Evolutionary conservation across 1,284 basidiomycete genomes (phyloP).

Genomic region (Macrocystidia cucumis): DNA sequence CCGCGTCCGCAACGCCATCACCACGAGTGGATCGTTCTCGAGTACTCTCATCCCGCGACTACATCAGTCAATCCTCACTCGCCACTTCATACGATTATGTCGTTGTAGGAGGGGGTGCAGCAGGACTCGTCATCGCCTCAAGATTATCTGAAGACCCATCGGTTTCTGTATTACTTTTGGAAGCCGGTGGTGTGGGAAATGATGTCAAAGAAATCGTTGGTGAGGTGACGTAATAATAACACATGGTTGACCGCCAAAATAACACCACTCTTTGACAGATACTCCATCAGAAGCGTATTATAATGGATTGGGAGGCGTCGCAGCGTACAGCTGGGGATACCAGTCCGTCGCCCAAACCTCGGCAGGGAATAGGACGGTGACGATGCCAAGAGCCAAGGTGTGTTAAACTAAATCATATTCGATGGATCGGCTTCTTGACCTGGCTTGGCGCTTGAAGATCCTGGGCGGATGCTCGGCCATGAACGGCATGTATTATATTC

Average conservation of each 20-base stretch:
- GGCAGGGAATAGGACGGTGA: background rate
- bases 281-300: background rate
- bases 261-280: too few relatives aligned
- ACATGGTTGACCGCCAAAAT: too few relatives aligned
- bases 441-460: background rate
- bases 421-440: background rate
- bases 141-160: constrained; percentile 49
- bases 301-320: background rate
- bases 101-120: constrained; percentile 56
- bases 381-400: background rate
- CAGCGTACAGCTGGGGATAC: background rate
- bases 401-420: background rate
- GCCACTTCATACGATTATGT: constrained; percentile 69
- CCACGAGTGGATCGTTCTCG: too few relatives aligned
- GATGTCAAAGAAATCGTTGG: too few relatives aligned
- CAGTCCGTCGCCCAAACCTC: background rate
- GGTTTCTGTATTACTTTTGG: constrained; percentile 46
- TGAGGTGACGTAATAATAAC: too few relatives aligned
- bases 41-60: too few relatives aligned
- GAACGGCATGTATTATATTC: background rate
- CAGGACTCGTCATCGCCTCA: constrained; percentile 54
- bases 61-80: too few relatives aligned
- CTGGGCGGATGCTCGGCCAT: background rate
- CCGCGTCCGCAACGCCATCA: too few relatives aligned
- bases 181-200: constrained; percentile 48